Conservation (phyloP, 1,139 yeast species). For the Waltiozyma sp. region DNA sequence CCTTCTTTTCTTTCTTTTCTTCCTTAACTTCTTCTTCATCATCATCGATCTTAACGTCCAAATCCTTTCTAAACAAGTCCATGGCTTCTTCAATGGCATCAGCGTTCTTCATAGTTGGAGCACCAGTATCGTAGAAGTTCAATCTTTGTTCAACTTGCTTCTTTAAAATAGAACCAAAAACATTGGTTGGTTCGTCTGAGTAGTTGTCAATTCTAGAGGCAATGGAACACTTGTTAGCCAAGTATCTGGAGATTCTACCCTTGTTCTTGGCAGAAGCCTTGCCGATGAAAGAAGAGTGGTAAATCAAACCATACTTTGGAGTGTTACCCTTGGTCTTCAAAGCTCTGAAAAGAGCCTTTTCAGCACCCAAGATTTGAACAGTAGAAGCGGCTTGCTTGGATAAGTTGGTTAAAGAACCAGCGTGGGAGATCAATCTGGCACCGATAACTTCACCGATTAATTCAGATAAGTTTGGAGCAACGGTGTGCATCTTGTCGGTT, state of each 20-base stretch:
- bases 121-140: conserved; percentile 91
- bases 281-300: conserved; percentile 94
- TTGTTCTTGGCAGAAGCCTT: conserved; percentile 94
- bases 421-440: conserved; percentile 95
- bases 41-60: conserved; percentile 29
- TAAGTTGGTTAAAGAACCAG: conserved; percentile 91
- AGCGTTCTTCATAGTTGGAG: conserved; percentile 90
- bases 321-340: conserved; percentile 97
- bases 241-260: conserved; percentile 97
- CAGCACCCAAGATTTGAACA: conserved; percentile 97
- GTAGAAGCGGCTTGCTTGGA: conserved; percentile 99
- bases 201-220: conserved; percentile 98
- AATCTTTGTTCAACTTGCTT: conserved; percentile 97
- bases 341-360: conserved; percentile 97
- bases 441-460: conserved; percentile 98
- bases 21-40: conserved; percentile 28
- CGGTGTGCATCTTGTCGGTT: conserved; percentile 91
- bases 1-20: conserved; percentile 30
- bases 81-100: conserved; percentile 91
- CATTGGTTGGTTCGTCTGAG: conserved; percentile 75
- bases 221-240: conserved; percentile 97
- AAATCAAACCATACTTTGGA: conserved; percentile 94
- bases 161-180: conserved; percentile 84
- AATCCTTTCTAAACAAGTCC: conserved; percentile 50
- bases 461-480: conserved; percentile 95